A percentile compares a stretch with the other conserved stretches of the same genome.
These are phyloP conservation scores for Fusarium albidum DNA, from an alignment of 2,329 filamentous ascomycete genomes.

Conservation along the genomic window DNA sequence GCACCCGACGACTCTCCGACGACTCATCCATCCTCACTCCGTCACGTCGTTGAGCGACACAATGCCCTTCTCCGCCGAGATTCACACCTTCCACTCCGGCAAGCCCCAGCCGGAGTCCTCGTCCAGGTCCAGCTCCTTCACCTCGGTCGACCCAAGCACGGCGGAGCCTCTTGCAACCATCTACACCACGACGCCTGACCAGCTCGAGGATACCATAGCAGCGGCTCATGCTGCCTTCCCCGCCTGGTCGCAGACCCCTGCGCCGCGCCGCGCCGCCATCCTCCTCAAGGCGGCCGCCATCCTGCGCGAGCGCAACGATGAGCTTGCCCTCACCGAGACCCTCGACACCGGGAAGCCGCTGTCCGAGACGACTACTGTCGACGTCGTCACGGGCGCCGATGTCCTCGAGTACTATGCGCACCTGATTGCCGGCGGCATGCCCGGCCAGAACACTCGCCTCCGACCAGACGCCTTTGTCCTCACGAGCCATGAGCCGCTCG, in stretches of 20 bases:
- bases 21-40: not conserved
- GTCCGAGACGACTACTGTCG: slow-evolving; percentile 84
- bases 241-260: slow-evolving; percentile 77
- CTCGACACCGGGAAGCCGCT: slow-evolving; percentile 87
- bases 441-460: slow-evolving; percentile 80
- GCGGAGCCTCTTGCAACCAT: slow-evolving; percentile 74
- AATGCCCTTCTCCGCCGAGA: slow-evolving; percentile 49
- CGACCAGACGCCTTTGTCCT: slow-evolving; percentile 82
- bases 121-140: slow-evolving; percentile 69
- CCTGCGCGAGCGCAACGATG: slow-evolving; percentile 79
- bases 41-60: slow-evolving; percentile 17
- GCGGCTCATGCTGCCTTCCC: slow-evolving; percentile 77
- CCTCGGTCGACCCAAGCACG: slow-evolving; percentile 78
- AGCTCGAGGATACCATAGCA: slow-evolving; percentile 76
- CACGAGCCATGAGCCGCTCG: slow-evolving; percentile 81
- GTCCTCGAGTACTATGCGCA: slow-evolving; percentile 89
- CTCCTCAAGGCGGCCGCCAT: slow-evolving; percentile 79
- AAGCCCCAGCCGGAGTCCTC: slow-evolving; percentile 66
- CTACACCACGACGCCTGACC: slow-evolving; percentile 70
- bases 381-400: slow-evolving; percentile 83
- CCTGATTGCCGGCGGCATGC: slow-evolving; percentile 79
- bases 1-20: not conserved
- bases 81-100: slow-evolving; percentile 79
- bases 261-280: slow-evolving; percentile 78
- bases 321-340: slow-evolving; percentile 81